Evolutionary conservation across 768 basidiomycete species (phyloP), one percentile per base, ranked within the genome.

Genomic region (Phaffia tasmanica): DNA sequence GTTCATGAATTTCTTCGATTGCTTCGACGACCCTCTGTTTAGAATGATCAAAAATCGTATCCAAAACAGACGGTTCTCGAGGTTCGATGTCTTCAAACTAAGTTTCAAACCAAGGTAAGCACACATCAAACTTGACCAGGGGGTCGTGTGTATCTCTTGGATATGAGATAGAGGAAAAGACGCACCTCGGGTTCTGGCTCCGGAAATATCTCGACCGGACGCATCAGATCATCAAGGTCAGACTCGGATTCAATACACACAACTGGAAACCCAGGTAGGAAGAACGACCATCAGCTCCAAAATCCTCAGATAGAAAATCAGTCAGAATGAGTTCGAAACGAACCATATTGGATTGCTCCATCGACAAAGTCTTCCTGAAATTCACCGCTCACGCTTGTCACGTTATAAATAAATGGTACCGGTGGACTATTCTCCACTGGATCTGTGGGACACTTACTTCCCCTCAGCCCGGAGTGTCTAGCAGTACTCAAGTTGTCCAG

Each of bases 401-500:
- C 29, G 59, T 74, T 70, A 32, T 70, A 72, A 48, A 77, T 25
- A 62, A 75, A 75, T 0, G 74, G 69, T 61, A 73, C 71, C 9
- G 77, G 75, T 42, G 76, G 75, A 70, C 74, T 76, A 11, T 73
- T 72, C 51, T 74, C 75, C 35, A 73, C 72, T 8, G 59, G 59
- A 3, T 61, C 66, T 16, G 35, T 32, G 9, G 66, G 66, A 71
- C 77, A 77, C 32, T 75, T 70, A 14, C 70, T 70, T 14, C 72
- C 71, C 23, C 70, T 68, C 51, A 60, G 65, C 0, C 77, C 77
- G 29, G 72, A 68, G 70, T 77, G 75, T 42, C 65, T 70, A 29
- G 75, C 74, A 35, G 72, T 72, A 57, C 74, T 73, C 69, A 73
- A 65, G 70, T 80, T 80, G 47, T 77, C 78, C n/a, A 71, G 66